Conservation (phyloP, 371 early-diverging fungal genomes). For the Mortierella sp. region DNA sequence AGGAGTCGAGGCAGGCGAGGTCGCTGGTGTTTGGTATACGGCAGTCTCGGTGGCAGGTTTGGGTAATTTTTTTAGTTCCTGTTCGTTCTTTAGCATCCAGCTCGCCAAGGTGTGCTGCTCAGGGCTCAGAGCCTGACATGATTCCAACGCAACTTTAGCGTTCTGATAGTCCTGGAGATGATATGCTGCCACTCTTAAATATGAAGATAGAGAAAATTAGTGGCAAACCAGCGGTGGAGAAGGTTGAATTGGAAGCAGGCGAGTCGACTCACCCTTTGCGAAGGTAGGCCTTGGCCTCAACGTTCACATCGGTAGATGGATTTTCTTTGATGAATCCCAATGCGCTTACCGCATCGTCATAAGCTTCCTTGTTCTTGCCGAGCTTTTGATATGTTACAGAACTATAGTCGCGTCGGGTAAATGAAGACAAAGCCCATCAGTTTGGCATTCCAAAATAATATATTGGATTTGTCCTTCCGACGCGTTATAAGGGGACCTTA, state of each 20-base stretch:
- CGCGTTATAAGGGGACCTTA: neutral
- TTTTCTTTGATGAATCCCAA: constrained; percentile 59
- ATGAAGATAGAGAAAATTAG: neutral
- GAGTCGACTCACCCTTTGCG: constrained; percentile 62
- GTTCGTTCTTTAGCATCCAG: constrained; percentile 64
- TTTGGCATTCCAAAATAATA: no score
- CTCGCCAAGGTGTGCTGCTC: constrained; percentile 61
- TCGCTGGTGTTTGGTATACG: constrained; percentile 5
- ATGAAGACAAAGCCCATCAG: no score
- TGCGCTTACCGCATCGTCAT: constrained; percentile 71
- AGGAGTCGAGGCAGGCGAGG: constrained; percentile 17
- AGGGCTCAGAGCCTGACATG: constrained; percentile 60
- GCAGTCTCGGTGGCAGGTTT: constrained; percentile 7
- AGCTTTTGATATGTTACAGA: constrained; percentile 71
- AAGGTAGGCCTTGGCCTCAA: constrained; percentile 71
- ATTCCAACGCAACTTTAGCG: constrained; percentile 63
- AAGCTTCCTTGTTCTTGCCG: constrained; percentile 61
- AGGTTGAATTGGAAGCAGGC: neutral
- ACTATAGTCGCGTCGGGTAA: no score
- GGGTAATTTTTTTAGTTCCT: constrained; percentile 44
- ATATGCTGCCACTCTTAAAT: constrained; percentile 61
- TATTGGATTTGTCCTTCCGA: no score
- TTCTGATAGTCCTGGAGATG: constrained; percentile 59
- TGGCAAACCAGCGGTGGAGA: neutral
- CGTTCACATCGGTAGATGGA: constrained; percentile 58